Percentiles rank a stretch among this genome's conserved stretches.
Conservation (phyloP, 495 filamentous ascomycete species). For the Daldinia decipiens region DNA sequence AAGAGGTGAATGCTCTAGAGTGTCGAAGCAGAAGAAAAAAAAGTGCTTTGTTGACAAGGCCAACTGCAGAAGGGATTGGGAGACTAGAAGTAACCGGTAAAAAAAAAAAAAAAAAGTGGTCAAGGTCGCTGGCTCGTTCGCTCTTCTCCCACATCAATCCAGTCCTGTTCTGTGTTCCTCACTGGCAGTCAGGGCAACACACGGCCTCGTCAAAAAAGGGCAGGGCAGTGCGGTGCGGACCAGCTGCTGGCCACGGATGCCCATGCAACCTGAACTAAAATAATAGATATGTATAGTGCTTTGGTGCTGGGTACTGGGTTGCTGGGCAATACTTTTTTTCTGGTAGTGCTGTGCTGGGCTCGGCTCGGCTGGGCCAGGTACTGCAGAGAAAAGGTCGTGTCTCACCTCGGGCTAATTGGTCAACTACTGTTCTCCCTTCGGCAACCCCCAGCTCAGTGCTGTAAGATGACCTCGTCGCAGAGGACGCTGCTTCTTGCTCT, state of each 20-base stretch:
- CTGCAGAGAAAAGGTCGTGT: constrained; percentile 19
- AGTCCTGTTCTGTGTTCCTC: constrained; percentile 35
- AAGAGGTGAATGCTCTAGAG: constrained; percentile 42
- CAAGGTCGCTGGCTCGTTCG: constrained; percentile 44
- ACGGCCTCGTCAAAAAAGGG: constrained; percentile 43
- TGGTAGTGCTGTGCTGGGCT: not conserved
- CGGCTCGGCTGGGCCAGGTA: constrained; percentile 3
- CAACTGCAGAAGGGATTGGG: constrained; percentile 41
- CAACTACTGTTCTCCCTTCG: constrained; percentile 31
- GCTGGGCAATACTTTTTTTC: constrained; percentile 1
- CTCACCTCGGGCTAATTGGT: constrained; percentile 46
- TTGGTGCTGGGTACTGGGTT: constrained; percentile 23
- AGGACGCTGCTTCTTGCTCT: constrained; percentile 37
- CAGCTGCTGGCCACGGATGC: constrained; percentile 48
- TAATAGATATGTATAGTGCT: constrained; percentile 38
- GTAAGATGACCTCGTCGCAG: constrained; percentile 38
- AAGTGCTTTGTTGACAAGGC: constrained; percentile 49
- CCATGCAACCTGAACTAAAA: constrained; percentile 47
- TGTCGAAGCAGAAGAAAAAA: constrained; percentile 32
- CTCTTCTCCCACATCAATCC: constrained; percentile 30
- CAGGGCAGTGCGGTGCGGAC: constrained; percentile 53
- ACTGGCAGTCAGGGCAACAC: constrained; percentile 29
- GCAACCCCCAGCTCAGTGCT: constrained; percentile 36
- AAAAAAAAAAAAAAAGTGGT: constrained; percentile 34
- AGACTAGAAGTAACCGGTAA: constrained; percentile 44